These are phyloP conservation scores for Microdochium nivale DNA, from an alignment of 2,329 filamentous ascomycete genomes.

Conservation along the genomic window DNA sequence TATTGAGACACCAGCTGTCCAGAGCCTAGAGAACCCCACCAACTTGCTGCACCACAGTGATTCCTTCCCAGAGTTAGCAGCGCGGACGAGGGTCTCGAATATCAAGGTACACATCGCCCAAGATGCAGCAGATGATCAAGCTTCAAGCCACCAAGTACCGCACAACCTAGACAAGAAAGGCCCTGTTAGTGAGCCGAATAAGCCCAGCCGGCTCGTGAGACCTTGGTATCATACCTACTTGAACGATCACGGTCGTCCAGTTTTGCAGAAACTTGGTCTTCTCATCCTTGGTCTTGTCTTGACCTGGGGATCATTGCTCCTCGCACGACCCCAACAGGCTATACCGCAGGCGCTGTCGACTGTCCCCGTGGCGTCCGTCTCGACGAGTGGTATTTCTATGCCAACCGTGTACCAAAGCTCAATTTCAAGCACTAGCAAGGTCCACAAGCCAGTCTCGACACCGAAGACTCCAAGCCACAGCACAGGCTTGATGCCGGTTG, in stretches of 20 bases:
- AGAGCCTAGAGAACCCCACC: constrained; percentile 22
- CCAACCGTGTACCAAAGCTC: constrained; percentile 13
- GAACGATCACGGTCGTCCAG: not conserved
- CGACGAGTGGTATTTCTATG: constrained; percentile 12
- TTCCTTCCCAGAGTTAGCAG: constrained; percentile 2
- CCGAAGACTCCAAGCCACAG: constrained; percentile 15
- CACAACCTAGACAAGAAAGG: not conserved
- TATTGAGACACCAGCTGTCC: constrained; percentile 16
- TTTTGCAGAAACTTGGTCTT: not conserved
- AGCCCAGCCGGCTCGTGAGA: not conserved
- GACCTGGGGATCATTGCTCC: not conserved
- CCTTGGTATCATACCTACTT: not conserved
- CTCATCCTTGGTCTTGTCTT: not conserved
- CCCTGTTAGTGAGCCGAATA: not conserved
- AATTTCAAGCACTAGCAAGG: constrained; percentile 19
- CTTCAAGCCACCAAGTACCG: not conserved
- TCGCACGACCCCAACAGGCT: not conserved
- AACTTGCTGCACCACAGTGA: constrained; percentile 17
- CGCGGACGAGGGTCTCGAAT: not conserved
- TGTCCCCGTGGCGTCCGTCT: constrained; percentile 21
- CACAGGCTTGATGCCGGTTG: constrained; percentile 26
- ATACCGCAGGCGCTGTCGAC: constrained; percentile 11
- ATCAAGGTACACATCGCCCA: not conserved
- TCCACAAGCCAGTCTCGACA: constrained; percentile 21
- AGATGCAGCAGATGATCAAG: not conserved